Conservation (phyloP, 495 filamentous ascomycete genomes). For the Penicillium coffeae region DNA sequence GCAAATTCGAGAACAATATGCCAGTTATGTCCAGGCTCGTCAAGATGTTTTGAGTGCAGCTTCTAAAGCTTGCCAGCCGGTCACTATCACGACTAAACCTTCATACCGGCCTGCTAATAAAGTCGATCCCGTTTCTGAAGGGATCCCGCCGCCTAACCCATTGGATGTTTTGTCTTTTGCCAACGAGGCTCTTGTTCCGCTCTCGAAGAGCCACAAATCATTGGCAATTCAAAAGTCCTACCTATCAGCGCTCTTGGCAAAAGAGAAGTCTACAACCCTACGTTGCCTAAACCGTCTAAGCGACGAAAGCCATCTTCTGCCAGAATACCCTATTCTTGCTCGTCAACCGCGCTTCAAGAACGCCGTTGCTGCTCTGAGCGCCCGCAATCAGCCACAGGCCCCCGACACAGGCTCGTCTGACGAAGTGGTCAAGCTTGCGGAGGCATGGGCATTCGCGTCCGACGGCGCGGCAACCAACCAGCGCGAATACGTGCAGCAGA, state of each 20-base stretch:
- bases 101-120: conserved; percentile 25
- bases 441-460: conserved; percentile 50
- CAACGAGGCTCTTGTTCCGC: conserved; percentile 49
- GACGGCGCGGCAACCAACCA: conserved; percentile 33
- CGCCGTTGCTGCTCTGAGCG: conserved; percentile 29
- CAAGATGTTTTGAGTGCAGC: conserved; percentile 37
- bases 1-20: conserved; percentile 49
- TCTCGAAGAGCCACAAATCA: conserved; percentile 59
- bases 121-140: conserved; percentile 9
- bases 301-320: conserved; percentile 68
- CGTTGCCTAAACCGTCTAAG: conserved; percentile 56
- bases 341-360: conserved; percentile 44
- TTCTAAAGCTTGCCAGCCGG: conserved; percentile 35
- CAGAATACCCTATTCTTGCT: conserved; percentile 53
- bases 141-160: conserved; percentile 16
- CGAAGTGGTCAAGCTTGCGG: conserved; percentile 33
- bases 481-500: conserved; percentile 37
- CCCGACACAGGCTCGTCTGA: conserved; percentile 21
- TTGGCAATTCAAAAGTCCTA: conserved; percentile 63
- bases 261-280: conserved; percentile 55
- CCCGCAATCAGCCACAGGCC: conserved; percentile 16
- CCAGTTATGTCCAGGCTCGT: conserved; percentile 33
- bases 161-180: conserved; percentile 51
- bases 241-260: conserved; percentile 52
- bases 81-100: conserved; percentile 21